Evolutionary conservation across 75 land plant genomes (phyloP), one percentile per base, ranked within the genome.

Genomic region (Adiantum capillusveneris): DNA sequence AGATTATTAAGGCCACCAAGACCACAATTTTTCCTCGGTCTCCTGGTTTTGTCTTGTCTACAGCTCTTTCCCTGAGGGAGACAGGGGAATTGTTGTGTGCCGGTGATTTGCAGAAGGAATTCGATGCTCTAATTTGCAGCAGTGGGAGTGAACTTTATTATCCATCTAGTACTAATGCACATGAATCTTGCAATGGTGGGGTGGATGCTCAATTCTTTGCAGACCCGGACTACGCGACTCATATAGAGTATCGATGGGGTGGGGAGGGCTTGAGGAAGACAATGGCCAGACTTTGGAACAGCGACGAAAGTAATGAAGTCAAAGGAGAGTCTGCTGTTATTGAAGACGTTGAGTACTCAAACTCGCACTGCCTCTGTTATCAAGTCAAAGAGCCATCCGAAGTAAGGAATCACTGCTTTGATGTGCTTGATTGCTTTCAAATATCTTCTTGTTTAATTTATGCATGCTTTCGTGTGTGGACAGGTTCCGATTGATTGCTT

Each of bases 121-220:
- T 90, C 71, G 91, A 90, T 81, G 91, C 96, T 19, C 79, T 83
- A 53, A 79, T 90, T 30, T 86, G 91, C 70, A 81, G 85, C 56
- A 90, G 88, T 65, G 96, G 96, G 18, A 81, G 87, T 74, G 91
- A 90, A 44, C 62, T 90, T 19, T 86, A 86, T 65, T 90, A 90
- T 54, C 76, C 84, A 27, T 69, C 87, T 62, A 22, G 46, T 30
- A 70, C 58, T 60, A 36, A 62, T 34, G 84, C 82, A 6, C 84
- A 81, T 28, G 13, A 13, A 14, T 29, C 46, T 51, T 67, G 22
- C 19, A 59, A 66, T 25, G 27, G 37, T 34, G 37, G 37, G 9
- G 9, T 61, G 42, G 74, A 69, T 19, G 56, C 68, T 42, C 67
- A 67, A 11, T 76, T 71, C 51, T 73, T 56, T 16, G 63, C 75